Percentiles rank a stretch among this genome's conserved stretches.
phyloP scores from a whole-genome alignment of 1,284 basidiomycete genomes.

The Microbotryum intermedium region DNA sequence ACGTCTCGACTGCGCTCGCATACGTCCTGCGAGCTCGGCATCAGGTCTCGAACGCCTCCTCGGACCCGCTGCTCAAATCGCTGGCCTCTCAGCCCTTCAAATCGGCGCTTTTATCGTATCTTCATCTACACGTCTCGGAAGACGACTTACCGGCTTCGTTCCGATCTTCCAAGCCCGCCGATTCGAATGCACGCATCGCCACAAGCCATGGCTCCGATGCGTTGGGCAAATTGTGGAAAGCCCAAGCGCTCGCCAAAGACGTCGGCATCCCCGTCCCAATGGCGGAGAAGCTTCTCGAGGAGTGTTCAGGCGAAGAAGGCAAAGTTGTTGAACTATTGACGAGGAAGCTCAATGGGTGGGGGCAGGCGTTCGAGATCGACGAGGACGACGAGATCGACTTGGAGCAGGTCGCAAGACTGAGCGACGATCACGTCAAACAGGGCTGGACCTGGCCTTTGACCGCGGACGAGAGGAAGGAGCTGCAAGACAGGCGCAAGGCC shows the following conservation, averaged over 20 bases:
- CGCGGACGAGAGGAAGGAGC: constrained; percentile 37
- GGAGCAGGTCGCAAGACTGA: background rate
- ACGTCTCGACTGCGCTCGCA: constrained; percentile 37
- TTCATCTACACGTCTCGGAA: constrained; percentile 65
- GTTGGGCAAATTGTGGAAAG: constrained; percentile 68
- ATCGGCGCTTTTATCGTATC: constrained; percentile 63
- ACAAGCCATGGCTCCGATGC: constrained; percentile 43
- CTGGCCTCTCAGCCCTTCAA: constrained; percentile 30
- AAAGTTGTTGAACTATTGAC: constrained; percentile 40
- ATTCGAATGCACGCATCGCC: constrained; percentile 29
- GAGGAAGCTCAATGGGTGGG: constrained; percentile 42
- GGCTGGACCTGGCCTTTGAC: no score
- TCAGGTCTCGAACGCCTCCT: background rate
- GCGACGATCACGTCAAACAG: background rate
- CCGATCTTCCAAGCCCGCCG: constrained; percentile 43
- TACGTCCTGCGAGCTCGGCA: constrained; percentile 8
- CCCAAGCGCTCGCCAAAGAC: constrained; percentile 71
- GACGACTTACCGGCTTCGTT: constrained; percentile 63
- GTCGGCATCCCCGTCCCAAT: constrained; percentile 71
- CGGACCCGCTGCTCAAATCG: constrained; percentile 8
- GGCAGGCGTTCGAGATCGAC: constrained; percentile 44
- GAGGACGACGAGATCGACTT: constrained; percentile 14
- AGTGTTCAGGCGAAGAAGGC: constrained; percentile 35
- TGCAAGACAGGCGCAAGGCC: constrained; percentile 56
- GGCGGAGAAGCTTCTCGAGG: constrained; percentile 51